Evolutionary conservation across 2,329 filamentous ascomycete species (phyloP).

Genomic region (Fusarium clavum): DNA sequence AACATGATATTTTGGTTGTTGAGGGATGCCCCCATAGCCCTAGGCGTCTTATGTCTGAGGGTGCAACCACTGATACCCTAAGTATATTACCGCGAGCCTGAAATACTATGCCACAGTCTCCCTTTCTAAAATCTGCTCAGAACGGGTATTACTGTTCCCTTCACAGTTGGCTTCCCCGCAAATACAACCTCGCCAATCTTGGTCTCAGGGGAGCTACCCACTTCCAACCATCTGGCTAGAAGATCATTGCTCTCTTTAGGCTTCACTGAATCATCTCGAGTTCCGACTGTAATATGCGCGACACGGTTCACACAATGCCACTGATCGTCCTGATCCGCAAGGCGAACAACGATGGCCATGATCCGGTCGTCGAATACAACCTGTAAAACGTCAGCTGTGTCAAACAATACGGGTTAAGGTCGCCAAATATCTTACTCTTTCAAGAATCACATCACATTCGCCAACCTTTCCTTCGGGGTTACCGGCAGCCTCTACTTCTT

Average conservation of each 20-base stretch:
- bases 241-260: constrained; percentile 95
- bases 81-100: neutral
- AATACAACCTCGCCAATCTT: constrained; percentile 63
- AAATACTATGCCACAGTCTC: neutral
- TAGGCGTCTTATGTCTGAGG: neutral
- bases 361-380: constrained; percentile 87
- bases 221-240: constrained; percentile 77
- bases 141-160: constrained; percentile 62
- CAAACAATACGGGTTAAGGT: neutral
- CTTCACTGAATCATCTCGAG: constrained; percentile 78
- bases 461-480: constrained; percentile 61
- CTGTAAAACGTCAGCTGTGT: constrained; percentile 49
- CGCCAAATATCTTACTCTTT: constrained; percentile 59
- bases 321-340: constrained; percentile 66
- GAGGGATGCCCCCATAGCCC: neutral
- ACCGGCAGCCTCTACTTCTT: constrained; percentile 53
- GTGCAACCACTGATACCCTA: neutral
- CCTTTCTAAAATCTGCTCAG: constrained; percentile 56
- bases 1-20: neutral
- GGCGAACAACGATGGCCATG: constrained; percentile 90
- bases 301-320: constrained; percentile 82
- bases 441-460: constrained; percentile 71
- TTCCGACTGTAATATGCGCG: constrained; percentile 92
- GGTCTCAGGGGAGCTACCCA: constrained; percentile 58
- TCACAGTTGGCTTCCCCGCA: constrained; percentile 60